Percentiles rank a stretch among this genome's conserved stretches.
Evolutionary conservation across 129 eudicot species (phyloP).

Genomic region (Chrysanthemum seticuspe): DNA sequence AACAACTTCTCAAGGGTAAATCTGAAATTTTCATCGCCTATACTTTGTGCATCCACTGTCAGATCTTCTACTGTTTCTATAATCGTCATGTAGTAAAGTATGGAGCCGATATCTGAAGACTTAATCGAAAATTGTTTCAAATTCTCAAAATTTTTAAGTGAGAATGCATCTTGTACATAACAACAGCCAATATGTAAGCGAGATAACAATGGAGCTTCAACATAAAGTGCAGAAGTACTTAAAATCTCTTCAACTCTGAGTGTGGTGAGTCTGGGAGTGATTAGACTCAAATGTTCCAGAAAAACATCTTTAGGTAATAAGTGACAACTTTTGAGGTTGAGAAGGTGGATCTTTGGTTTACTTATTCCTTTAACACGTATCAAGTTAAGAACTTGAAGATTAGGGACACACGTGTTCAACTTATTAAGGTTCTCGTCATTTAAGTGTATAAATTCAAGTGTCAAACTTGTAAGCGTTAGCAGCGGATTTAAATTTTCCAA

Average conservation of each 20-base stretch:
- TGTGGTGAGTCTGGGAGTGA: background rate
- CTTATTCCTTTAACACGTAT: background rate
- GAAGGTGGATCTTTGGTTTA: slow-evolving; percentile 1
- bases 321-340: background rate
- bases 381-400: slow-evolving; percentile 6
- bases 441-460: slow-evolving; percentile 58
- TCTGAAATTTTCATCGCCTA: background rate
- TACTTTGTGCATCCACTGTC: background rate
- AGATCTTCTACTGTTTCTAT: background rate
- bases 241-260: background rate
- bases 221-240: background rate
- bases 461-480: slow-evolving; percentile 53
- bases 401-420: slow-evolving; percentile 12
- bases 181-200: background rate
- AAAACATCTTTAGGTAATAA: too few species aligned
- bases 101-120: background rate
- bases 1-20: slow-evolving; percentile 13
- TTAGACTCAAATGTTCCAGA: background rate
- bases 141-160: background rate
- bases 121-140: background rate
- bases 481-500: slow-evolving; percentile 50
- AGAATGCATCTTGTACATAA: background rate
- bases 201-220: slow-evolving; percentile 6
- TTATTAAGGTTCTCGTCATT: slow-evolving; percentile 57
- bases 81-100: background rate